Conservation (phyloP, 2,329 filamentous ascomycete genomes). For the Aurifilum marmelostoma region DNA sequence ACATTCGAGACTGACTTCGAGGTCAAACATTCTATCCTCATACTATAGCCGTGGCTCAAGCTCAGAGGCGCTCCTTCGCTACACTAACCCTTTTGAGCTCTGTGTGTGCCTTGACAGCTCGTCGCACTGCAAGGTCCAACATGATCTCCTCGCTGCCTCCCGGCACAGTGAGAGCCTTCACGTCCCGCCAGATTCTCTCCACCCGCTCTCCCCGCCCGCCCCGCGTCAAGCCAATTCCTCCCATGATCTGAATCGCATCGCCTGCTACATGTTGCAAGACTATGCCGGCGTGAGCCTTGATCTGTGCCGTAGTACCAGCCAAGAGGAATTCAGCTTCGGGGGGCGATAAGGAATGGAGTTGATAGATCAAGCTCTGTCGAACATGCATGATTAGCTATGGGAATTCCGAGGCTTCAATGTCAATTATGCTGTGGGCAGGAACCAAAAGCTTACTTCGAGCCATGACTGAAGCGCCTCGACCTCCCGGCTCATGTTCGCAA, state of each 20-base stretch:
- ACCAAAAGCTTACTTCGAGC: conserved; percentile 21
- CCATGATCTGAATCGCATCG: conserved; percentile 31
- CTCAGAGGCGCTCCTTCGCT: conserved; percentile 2
- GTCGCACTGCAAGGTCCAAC: conserved; percentile 29
- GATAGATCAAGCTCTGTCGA: conserved; percentile 45
- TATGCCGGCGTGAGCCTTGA: conserved; percentile 31
- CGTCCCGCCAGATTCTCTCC: conserved; percentile 30
- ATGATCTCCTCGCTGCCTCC: conserved; percentile 31
- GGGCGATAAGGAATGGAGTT: conserved; percentile 38
- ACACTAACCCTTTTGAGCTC: background rate
- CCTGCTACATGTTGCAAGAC: conserved; percentile 28
- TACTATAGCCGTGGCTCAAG: background rate
- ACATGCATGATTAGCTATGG: background rate
- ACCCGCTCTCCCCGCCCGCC: conserved; percentile 31
- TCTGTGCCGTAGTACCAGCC: conserved; percentile 29
- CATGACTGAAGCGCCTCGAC: conserved; percentile 31
- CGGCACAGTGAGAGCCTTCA: conserved; percentile 30
- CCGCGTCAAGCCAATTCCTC: conserved; percentile 29
- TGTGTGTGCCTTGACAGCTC: conserved; percentile 18
- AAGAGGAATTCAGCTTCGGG: conserved; percentile 36
- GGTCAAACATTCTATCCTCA: too few species aligned
- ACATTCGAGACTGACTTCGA: too few species aligned
- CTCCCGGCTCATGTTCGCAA: conserved; percentile 30
- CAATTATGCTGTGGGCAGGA: too few species aligned
- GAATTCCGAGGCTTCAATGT: too few species aligned